Conservation (phyloP, 345 rosid genomes). For the Viola odorata region DNA sequence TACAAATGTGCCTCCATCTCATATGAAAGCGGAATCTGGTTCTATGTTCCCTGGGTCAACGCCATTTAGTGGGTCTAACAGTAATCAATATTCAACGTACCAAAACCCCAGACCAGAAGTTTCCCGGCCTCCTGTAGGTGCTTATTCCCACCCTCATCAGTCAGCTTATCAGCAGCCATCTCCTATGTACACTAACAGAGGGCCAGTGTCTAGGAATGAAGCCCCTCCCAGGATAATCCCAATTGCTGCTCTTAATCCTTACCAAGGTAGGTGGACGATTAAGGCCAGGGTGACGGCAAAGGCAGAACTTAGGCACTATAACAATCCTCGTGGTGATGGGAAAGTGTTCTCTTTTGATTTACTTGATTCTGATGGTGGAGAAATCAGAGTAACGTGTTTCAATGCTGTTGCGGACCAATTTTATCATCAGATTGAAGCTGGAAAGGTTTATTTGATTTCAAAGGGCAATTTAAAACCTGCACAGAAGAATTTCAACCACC, state of each 20-base stretch:
- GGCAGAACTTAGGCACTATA: slow-evolving; percentile 65
- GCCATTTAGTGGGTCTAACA: slow-evolving; percentile 26
- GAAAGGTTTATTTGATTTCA: slow-evolving; percentile 74
- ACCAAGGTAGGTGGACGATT: slow-evolving; percentile 82
- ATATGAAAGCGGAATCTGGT: slow-evolving; percentile 34
- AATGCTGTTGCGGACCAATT: slow-evolving; percentile 81
- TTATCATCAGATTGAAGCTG: slow-evolving; percentile 65
- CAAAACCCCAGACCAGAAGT: slow-evolving; percentile 38
- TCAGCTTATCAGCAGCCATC: slow-evolving; percentile 50
- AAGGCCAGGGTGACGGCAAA: slow-evolving; percentile 89
- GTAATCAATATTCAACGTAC: slow-evolving; percentile 31
- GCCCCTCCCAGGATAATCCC: slow-evolving; percentile 70
- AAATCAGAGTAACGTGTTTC: slow-evolving; percentile 88
- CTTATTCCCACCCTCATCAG: slow-evolving; percentile 26
- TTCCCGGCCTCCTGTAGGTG: slow-evolving; percentile 29
- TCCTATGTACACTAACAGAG: slow-evolving; percentile 58
- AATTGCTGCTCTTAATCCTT: slow-evolving; percentile 80
- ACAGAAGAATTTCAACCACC: slow-evolving; percentile 80
- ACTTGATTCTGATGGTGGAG: slow-evolving; percentile 87
- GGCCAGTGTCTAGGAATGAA: slow-evolving; percentile 65
- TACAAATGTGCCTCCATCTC: slow-evolving; percentile 26
- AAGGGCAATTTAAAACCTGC: slow-evolving; percentile 78
- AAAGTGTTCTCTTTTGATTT: slow-evolving; percentile 88
- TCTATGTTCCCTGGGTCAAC: slow-evolving; percentile 29
- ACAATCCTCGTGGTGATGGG: slow-evolving; percentile 76